Conservation (phyloP, 192 early-diverging fungal genomes). For the Linnemannia schmuckeri region DNA sequence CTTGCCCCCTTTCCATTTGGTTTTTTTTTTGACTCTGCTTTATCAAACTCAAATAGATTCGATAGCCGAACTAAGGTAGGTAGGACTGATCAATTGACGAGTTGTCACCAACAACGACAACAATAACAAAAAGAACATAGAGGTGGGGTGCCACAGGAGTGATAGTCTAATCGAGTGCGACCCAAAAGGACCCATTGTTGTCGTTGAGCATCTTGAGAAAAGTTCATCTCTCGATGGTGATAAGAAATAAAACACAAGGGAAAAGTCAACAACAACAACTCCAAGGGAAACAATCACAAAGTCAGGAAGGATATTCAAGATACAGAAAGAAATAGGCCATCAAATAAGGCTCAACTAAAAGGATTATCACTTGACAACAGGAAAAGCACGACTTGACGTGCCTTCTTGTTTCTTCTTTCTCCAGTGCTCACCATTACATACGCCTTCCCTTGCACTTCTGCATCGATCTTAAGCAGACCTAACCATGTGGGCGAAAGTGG, state of each 20-base stretch:
- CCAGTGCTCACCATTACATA: background rate
- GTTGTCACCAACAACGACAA: no score
- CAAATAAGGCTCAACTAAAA: background rate
- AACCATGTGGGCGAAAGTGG: constrained; percentile 8
- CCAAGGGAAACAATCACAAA: background rate
- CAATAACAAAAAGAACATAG: no score
- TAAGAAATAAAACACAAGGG: no score
- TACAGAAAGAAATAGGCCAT: background rate
- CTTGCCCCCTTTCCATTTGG: background rate
- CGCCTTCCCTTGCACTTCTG: background rate
- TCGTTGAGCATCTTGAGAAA: no score
- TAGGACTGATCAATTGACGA: no score
- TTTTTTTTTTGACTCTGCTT: background rate
- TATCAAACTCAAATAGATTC: background rate
- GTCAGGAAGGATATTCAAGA: background rate
- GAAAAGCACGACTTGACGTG: background rate
- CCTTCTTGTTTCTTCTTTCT: background rate
- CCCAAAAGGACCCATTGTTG: no score
- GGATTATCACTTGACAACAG: background rate
- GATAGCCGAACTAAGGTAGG: background rate
- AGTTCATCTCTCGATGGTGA: no score
- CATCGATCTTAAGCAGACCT: background rate
- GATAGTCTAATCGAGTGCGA: no score
- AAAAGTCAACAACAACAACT: no score
- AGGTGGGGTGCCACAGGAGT: no score